phyloP scores from a whole-genome alignment of 148 eudicot species.

The Dysphania ambrosioides region DNA sequence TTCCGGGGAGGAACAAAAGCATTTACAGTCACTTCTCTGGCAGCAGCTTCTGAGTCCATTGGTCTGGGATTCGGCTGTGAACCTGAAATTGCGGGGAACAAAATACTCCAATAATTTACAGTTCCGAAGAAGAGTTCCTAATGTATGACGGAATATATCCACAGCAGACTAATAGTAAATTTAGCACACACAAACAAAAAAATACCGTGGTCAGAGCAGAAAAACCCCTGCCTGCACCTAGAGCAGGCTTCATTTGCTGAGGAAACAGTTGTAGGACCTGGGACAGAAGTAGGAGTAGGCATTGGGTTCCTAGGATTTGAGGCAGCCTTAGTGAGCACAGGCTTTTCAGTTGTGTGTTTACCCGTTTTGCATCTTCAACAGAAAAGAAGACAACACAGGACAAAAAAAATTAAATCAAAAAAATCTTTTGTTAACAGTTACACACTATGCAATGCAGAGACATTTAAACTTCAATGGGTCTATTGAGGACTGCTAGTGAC shows the following conservation, averaged over 20 bases:
- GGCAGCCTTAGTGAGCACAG: conserved; percentile 51
- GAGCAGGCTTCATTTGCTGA: conserved; percentile 63
- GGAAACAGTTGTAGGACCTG: conserved; percentile 34
- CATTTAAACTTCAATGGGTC: background rate
- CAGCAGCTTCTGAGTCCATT: conserved; percentile 25
- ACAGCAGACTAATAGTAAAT: background rate
- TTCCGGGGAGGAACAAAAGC: conserved; percentile 44
- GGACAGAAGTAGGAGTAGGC: conserved; percentile 26
- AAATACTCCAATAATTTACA: background rate
- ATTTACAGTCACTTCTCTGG: conserved; percentile 27
- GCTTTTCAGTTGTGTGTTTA: conserved; percentile 88
- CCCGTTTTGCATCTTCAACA: conserved; percentile 74
- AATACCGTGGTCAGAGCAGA: conserved; percentile 91
- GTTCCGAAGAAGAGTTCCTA: background rate
- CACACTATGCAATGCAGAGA: background rate
- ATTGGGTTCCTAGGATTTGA: conserved; percentile 32
- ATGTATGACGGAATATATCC: background rate
- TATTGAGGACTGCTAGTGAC: background rate
- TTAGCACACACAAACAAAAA: conserved; percentile 3
- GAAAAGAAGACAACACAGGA: background rate
- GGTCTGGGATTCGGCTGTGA: conserved; percentile 52
- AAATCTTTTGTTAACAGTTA: background rate
- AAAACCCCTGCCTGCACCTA: conserved; percentile 92
- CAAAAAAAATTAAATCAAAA: background rate
- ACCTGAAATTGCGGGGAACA: conserved; percentile 36